Evolutionary conservation across 768 basidiomycete species (phyloP), one percentile per base, ranked within the genome.

Genomic region (Xerocomellus chrysenteron): DNA sequence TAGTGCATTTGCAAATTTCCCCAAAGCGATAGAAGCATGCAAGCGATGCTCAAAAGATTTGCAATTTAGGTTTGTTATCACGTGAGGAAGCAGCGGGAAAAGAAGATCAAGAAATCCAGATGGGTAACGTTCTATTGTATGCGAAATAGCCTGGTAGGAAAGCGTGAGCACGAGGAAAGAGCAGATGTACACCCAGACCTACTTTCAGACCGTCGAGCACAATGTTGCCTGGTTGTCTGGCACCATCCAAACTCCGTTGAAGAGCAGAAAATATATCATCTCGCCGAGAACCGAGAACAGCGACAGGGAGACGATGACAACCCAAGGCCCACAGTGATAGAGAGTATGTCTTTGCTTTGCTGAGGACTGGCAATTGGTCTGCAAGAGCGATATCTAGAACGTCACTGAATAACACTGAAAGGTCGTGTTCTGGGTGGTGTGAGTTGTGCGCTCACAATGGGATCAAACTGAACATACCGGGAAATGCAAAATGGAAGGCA

Each of bases 271-370:
- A 56, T 4, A 86, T 65, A 5, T 72, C 66, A 13, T 54, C 44
- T 40, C 61, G 70, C 10, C 67, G 65, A 43, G 70, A 65, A 19
- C 47, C 51, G 39, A 86, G 59, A n/a, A 80, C 60, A 11, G 64
- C 56, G 4, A 54, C n/a, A 3, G 84, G 80, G 10, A 87, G 72
- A 44, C 71, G 74, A 57, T 85, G 81, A 32, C 68, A 73, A 56
- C 77, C 74, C 43, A 89, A 68, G 19, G 77, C 75, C 76, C 79
- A 85, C 19, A 81, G 59, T 21, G 80, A 75, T 28, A 85, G 69
- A 11, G 76, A 74, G 56, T 74, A 72, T 9, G 76, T 79, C 64
- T 83, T 84, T 14, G 68, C 62, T 17, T 74, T 68, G 51, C 76
- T 77, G 4, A 75, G 71, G 5, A 73, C 68, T 0, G 78, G 74